Conservation (phyloP, 805 yeast species). For the Allodekkera sacchari region DNA sequence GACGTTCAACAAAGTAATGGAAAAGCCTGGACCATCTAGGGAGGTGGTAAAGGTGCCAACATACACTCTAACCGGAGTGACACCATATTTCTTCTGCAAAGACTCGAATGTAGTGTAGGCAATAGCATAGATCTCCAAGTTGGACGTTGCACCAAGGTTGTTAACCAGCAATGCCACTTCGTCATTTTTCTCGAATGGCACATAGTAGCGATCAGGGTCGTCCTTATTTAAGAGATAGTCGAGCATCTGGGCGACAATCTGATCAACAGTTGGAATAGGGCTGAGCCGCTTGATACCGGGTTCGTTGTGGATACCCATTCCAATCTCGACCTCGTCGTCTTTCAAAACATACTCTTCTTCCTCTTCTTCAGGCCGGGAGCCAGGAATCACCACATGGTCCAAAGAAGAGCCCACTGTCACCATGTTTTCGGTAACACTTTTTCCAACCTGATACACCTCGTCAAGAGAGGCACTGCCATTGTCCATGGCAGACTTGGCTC, state of each 20-base stretch:
- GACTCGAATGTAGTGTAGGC: constrained; percentile 48
- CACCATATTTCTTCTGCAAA: constrained; percentile 42
- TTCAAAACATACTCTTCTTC: constrained; percentile 31
- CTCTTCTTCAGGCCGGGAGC: constrained; percentile 39
- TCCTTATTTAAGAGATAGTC: constrained; percentile 49
- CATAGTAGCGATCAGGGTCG: constrained; percentile 77
- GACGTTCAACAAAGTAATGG: constrained; percentile 71
- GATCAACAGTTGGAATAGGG: constrained; percentile 65
- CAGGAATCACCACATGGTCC: constrained; percentile 83
- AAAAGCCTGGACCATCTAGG: constrained; percentile 86
- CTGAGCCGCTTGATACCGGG: constrained; percentile 65
- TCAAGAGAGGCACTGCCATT: constrained; percentile 33
- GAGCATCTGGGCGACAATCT: constrained; percentile 50
- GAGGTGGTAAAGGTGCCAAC: constrained; percentile 84
- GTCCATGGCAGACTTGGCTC: constrained; percentile 42
- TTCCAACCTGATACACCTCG: constrained; percentile 51
- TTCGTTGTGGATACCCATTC: constrained; percentile 95
- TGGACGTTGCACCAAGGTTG: constrained; percentile 86
- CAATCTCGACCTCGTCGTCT: constrained; percentile 70
- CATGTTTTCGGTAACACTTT: constrained; percentile 49
- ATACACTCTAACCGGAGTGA: constrained; percentile 59
- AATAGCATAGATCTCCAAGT: constrained; percentile 68
- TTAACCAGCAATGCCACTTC: constrained; percentile 72
- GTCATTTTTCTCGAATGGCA: constrained; percentile 45
- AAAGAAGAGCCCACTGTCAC: constrained; percentile 87